These are phyloP conservation scores for Pelargonium cotyledonis DNA, from an alignment of 441 rosid species.

Conservation along the genomic window DNA sequence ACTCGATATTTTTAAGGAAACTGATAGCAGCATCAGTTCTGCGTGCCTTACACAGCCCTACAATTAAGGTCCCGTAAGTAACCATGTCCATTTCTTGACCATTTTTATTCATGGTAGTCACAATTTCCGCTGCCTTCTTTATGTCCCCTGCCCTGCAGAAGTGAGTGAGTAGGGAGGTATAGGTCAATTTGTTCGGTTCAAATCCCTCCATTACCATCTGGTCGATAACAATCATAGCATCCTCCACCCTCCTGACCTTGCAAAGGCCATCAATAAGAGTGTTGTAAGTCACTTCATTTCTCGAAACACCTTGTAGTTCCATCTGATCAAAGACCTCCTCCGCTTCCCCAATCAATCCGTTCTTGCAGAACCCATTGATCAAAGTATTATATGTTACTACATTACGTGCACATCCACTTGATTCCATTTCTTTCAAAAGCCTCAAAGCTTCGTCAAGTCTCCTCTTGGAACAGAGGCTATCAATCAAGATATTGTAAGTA, in stretches of 20 bases:
- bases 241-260: slow-evolving; percentile 68
- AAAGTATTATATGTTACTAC: slow-evolving; percentile 80
- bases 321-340: slow-evolving; percentile 92
- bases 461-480: slow-evolving; percentile 62
- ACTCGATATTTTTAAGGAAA: slow-evolving; percentile 66
- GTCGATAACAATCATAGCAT: slow-evolving; percentile 83
- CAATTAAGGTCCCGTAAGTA: slow-evolving; percentile 71
- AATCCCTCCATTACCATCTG: slow-evolving; percentile 93
- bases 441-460: slow-evolving; percentile 55
- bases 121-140: slow-evolving; percentile 74
- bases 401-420: slow-evolving; percentile 61
- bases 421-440: slow-evolving; percentile 80
- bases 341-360: slow-evolving; percentile 57
- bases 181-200: slow-evolving; percentile 80
- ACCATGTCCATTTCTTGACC: slow-evolving; percentile 82
- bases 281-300: slow-evolving; percentile 77
- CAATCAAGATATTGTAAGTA: slow-evolving; percentile 75
- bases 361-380: slow-evolving; percentile 86
- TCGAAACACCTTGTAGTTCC: slow-evolving; percentile 83
- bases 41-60: slow-evolving; percentile 84
- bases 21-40: slow-evolving; percentile 61
- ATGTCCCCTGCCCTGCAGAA: slow-evolving; percentile 74
- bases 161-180: slow-evolving; percentile 69
- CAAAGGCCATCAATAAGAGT: slow-evolving; percentile 86
- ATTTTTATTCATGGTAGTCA: slow-evolving; percentile 65